phyloP scores from a whole-genome alignment of 2,329 filamentous ascomycete genomes.

The Ophiostoma tasmaniense region DNA sequence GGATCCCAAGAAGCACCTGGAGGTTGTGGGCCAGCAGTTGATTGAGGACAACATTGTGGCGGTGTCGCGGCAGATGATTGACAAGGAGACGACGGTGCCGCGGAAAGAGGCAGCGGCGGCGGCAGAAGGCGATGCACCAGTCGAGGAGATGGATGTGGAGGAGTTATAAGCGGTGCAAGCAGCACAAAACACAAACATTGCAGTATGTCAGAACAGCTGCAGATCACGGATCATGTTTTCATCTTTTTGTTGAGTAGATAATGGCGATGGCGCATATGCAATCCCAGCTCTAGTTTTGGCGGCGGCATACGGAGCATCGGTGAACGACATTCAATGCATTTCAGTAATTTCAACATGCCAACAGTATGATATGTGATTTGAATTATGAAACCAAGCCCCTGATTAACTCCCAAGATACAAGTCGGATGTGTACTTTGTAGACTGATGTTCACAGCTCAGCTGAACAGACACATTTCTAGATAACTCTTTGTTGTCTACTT shows the following conservation, averaged over 20 bases:
- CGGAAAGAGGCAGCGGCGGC: slow-evolving; percentile 50
- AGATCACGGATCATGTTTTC: slow-evolving; percentile 1
- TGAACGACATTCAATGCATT: slow-evolving; percentile 3
- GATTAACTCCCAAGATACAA: too few relatives aligned
- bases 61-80: slow-evolving; percentile 98
- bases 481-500: neutral
- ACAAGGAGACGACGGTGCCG: slow-evolving; percentile 93
- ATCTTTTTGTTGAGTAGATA: neutral
- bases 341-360: neutral
- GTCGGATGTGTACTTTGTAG: too few relatives aligned
- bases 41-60: slow-evolving; percentile 99
- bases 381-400: neutral
- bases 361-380: neutral
- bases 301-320: neutral
- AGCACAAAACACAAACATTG: neutral
- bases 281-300: neutral
- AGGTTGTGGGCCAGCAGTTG: slow-evolving; percentile 89
- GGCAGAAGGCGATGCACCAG: slow-evolving; percentile 24
- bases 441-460: neutral
- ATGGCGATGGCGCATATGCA: neutral
- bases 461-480: neutral
- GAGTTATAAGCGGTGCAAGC: neutral
- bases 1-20: slow-evolving; percentile 98
- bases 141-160: slow-evolving; percentile 62
- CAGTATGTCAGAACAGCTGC: neutral